Conservation (phyloP, 176 grass and related monocot genomes). For the Zea mays region Zm-B73-REFERENCE-NAM-5.0 NC_050097.1:44993501-44994000, state of each 20-base stretch:
- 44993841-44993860: conserved; percentile 93
- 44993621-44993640: background rate
- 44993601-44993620: background rate
- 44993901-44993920: background rate
- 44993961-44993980: no score
- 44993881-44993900: background rate
- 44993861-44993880: conserved; percentile 66
- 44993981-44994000: no score
- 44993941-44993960: no score
- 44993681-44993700: background rate
- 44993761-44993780: background rate
- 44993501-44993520: conserved; percentile 72
- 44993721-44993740: background rate
- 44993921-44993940: no score
- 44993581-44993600: conserved; percentile 82
- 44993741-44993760: background rate
- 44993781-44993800: background rate
- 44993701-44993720: conserved; percentile 17
- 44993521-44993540: conserved; percentile 84
- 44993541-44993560: conserved; percentile 82
- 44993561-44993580: conserved; percentile 90
- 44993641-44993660: background rate
- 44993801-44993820: conserved; percentile 61
- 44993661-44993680: background rate
- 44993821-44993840: conserved; percentile 85